Conservation (phyloP, 129 eudicot species). For the Scalesia atractyloides region DNA sequence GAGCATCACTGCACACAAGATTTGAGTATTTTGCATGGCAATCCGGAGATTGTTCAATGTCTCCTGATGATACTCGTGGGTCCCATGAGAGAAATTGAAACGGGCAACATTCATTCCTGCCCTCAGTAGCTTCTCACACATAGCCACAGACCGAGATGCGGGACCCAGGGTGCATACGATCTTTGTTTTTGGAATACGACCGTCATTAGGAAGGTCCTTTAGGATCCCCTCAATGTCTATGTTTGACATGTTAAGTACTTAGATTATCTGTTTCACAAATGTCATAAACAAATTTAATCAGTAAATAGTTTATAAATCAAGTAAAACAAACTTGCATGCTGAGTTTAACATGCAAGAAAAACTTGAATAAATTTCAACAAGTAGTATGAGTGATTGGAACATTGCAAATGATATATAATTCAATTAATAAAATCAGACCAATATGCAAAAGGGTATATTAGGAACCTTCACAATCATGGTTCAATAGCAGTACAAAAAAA, state of each 20-base stretch:
- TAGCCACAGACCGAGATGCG: conserved; percentile 73
- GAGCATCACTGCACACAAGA: conserved; percentile 81
- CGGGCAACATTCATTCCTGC: conserved; percentile 95
- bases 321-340: not conserved
- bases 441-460: not conserved
- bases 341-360: not conserved
- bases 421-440: not conserved
- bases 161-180: conserved; percentile 94
- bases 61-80: conserved; percentile 92
- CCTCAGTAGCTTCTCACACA: conserved; percentile 80
- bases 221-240: conserved; percentile 83
- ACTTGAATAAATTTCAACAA: not conserved
- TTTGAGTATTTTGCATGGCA: conserved; percentile 75
- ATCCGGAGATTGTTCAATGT: conserved; percentile 68
- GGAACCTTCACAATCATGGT: not conserved
- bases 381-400: not conserved
- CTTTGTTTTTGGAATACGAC: conserved; percentile 75
- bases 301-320: conserved; percentile 11
- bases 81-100: conserved; percentile 90
- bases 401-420: not conserved
- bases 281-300: conserved; percentile 5
- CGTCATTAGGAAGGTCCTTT: conserved; percentile 68
- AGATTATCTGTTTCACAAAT: conserved; percentile 23
- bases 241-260: conserved; percentile 58
- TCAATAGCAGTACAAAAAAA: not conserved